Conservation (phyloP, 2,329 filamentous ascomycete genomes). For the Amphichorda felina region DNA sequence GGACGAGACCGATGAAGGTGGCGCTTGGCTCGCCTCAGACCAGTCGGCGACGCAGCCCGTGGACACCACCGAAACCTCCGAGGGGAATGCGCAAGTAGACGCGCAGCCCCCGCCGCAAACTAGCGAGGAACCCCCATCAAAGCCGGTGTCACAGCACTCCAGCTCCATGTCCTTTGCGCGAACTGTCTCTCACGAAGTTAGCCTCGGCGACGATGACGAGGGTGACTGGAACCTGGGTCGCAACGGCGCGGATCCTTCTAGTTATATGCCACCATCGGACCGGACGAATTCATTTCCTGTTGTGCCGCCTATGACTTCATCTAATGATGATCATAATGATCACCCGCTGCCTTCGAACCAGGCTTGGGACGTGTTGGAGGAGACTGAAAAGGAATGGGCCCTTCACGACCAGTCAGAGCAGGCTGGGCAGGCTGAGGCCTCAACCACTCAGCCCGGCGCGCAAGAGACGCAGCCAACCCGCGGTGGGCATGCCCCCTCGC, state of each 20-base stretch:
- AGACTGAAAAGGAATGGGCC: slow-evolving; percentile 31
- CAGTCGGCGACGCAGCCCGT: not conserved
- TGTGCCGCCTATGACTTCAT: slow-evolving; percentile 30
- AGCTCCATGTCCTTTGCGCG: slow-evolving; percentile 53
- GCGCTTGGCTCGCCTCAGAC: slow-evolving; percentile 11
- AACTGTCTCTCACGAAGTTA: slow-evolving; percentile 51
- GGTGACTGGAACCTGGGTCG: slow-evolving; percentile 42
- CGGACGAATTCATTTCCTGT: slow-evolving; percentile 52
- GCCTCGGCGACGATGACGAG: slow-evolving; percentile 47
- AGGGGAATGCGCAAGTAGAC: not conserved
- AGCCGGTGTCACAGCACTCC: slow-evolving; percentile 31
- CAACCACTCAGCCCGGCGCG: not conserved
- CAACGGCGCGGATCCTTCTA: slow-evolving; percentile 44
- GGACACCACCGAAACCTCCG: not conserved
- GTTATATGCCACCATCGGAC: slow-evolving; percentile 44
- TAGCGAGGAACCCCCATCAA: not conserved
- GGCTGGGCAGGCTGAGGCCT: not conserved
- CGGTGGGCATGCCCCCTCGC: slow-evolving; percentile 10
- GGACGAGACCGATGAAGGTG: slow-evolving; percentile 6
- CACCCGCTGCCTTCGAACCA: slow-evolving; percentile 35
- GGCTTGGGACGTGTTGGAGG: slow-evolving; percentile 39
- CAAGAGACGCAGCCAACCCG: not conserved
- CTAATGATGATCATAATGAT: slow-evolving; percentile 15
- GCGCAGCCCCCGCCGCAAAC: not conserved
- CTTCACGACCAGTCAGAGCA: not conserved